phyloP scores from a whole-genome alignment of 345 rosid species.

The Bruguiera sexangula region DNA sequence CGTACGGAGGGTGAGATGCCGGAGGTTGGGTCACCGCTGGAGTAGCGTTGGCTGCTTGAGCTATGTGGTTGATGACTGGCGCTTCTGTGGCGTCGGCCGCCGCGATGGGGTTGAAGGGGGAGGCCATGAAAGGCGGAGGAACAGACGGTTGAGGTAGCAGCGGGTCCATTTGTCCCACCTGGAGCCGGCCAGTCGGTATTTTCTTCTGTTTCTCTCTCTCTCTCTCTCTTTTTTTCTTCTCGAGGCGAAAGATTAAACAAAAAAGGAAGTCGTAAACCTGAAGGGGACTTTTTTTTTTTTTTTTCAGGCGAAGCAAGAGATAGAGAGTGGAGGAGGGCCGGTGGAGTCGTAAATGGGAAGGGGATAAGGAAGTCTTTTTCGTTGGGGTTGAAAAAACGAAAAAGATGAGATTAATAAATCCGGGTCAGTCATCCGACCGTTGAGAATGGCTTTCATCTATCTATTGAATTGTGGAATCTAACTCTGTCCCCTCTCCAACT shows the following conservation, averaged over 20 bases:
- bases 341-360: background rate
- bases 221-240: background rate
- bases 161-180: background rate
- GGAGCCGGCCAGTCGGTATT: constrained; percentile 18
- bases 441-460: too few species aligned
- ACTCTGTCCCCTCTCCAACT: too few species aligned
- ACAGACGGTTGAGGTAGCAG: background rate
- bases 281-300: too few species aligned
- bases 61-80: constrained; percentile 9
- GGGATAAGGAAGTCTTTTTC: background rate
- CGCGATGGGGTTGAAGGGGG: background rate
- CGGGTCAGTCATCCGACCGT: too few species aligned
- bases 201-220: background rate
- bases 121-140: background rate
- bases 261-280: too few species aligned
- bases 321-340: background rate
- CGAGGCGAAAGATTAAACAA: background rate
- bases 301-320: background rate
- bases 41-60: constrained; percentile 15
- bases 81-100: background rate
- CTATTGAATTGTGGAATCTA: too few species aligned
- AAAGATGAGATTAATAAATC: too few species aligned
- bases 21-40: background rate
- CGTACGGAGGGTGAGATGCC: constrained; percentile 17
- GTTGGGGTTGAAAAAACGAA: background rate